Evolutionary conservation across 2,329 filamentous ascomycete genomes (phyloP), one percentile per base, ranked within the genome.

Genomic region (Alternaria postmessia): DNA sequence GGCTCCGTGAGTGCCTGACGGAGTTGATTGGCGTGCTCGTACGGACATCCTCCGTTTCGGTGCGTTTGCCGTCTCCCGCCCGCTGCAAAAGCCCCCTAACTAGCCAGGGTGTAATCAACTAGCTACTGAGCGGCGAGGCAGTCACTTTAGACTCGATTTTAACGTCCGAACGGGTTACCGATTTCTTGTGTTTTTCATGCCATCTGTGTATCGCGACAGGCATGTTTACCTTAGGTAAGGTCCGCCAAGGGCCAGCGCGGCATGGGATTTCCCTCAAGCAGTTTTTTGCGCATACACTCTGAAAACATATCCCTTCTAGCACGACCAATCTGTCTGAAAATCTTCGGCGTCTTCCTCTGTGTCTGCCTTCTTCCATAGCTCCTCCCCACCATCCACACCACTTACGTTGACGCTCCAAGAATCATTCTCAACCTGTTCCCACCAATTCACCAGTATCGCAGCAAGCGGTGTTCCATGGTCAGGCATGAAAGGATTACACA

Each of bases 401-500:
- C 7, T 54, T 20, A 16, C 4, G 5, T 36, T n/a, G 12, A 54
- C 12, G 9, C 2, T 8, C 26, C 51, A 44, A 4, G 11, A 7
- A 5, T 44, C 51, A 44, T 44, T 54, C 6, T 54, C 51, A 9
- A 54, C 39, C 18, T 34, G 39, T 22, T 54, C 41, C 39, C 41
- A 54, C 18, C 39, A 54, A 8, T 54, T 54, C 7, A 18, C 6
- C 26, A 54, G 8, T 0, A 54, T 34, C 3, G 41, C 14, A 34
- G 20, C 22, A 18, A 54, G 16, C 41, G 51, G 39, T 16, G 18
- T 54, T 4, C 51, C 28, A 4, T n/a, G 14, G 7, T 11, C 51
- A 43, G 39, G 30, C 9, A 54, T 3, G 11, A 46, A 54, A 12
- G 30, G n/a, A 20, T 44, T 26, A 9, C 41, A 26, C 7, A 16